Base-by-base conservation (phyloP, 164 flowering plant genomes). In the Platanus orientalis region DNA sequence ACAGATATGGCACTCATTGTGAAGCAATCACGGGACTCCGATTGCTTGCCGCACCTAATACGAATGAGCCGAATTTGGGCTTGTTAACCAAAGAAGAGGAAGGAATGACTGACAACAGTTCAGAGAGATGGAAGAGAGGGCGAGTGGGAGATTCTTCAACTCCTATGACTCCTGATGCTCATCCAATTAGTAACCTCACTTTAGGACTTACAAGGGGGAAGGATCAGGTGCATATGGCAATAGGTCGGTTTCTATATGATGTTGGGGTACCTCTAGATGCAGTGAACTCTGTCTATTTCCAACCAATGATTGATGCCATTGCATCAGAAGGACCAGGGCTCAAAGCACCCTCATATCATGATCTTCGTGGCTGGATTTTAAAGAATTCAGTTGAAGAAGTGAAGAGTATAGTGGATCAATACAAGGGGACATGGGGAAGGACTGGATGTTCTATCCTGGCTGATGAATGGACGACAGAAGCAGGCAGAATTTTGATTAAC, bases 271-370 rank as follows among this genome's bases (percentile, higher is more conserved):
- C 96, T 65, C 50, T 77, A 21, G 81, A 83, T 79, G 91, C 90
- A 19, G 90, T 83, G 6, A 86, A 79, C 64, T 91, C 97, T 0
- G 72, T 66, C 25, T 86, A 86, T 73, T 89, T 94, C 71, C 96
- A 80, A 67, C 92, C 85, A n/a, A 89, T 94, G 99, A 57, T 94
- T 51, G 86, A 88, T 75, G 91, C 90, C 2, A 80, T 94, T 60
- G 84, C 83, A 65, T 81, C 83, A 1, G 81, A 70, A 62, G 93
- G 88, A 25, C 39, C 83, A 16, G 82, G 75, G 49, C 67, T 76
- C 58, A 68, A 53, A 20, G 73, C 71, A 39, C 95, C 95, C 23
- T 65, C 91, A 3, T 75, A 76, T 69, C 84, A 83, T 70, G 97
- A 94, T 54, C 75, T 94, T 58, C 77, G 90, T 13, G 85, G 96